Base-by-base conservation (phyloP, 2,329 filamentous ascomycete genomes). In the Acrodontium crateriforme region DNA sequence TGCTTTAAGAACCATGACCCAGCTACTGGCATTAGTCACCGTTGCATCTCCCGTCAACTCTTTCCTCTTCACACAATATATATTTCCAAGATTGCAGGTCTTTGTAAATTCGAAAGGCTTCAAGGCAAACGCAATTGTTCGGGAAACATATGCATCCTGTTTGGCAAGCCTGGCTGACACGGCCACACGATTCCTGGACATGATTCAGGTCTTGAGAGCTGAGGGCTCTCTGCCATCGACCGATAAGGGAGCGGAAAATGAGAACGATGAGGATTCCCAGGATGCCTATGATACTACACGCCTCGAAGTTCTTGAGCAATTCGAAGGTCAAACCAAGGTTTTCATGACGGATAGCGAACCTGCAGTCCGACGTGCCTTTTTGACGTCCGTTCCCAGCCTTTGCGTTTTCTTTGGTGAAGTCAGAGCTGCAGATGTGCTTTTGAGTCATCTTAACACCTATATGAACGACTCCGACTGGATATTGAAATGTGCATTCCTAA, bases 401-500 rank as follows among this genome's bases (percentile, higher is more conserved):
- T 98, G 89, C 50, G 74, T 94, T 40, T 95, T 98, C 54, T 95
- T 98, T 41, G 84, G 83, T 3, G 85, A 80, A 35, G 69, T 76
- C n/a, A 78, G 84, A 46, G 79, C 87, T 1, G 94, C 91, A 50
- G 89, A 98, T 48, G 82, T 98, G n/a, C 75, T 98, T 10, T 62
- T 98, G 13, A 92, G 84, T 17, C 89, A 98, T 56, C 63, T 98
- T 16, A 95, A 95, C 48, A 98, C 89, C 0, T 98, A 98, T 45
- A 60, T 98, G 6, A 98, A 98, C 41, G 89, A 95, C 45, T 74
- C 78, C 22, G 85, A 98, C 50, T 98, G 89, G 89, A 83, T 83
- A 52, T 60, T 98, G 17, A 94, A 93, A 53, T 94, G 84, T 45
- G 84, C 87, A 3, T 95, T 95, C 50, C 94, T 98, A 46, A 85